Base-by-base conservation (phyloP, 1,139 yeast species). In the Blastobotrys indianensis region DNA sequence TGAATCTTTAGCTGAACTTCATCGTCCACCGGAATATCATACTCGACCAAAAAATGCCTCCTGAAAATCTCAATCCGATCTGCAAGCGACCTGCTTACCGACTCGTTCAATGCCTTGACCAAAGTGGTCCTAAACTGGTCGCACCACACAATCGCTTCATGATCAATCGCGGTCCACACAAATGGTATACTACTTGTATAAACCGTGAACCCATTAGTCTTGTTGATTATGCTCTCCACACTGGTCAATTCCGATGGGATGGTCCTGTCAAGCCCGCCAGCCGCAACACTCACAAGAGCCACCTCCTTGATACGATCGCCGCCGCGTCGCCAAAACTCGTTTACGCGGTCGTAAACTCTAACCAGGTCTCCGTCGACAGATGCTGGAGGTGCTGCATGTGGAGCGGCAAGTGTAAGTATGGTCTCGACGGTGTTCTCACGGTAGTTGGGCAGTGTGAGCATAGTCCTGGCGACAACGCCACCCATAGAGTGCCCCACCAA, bases 61-160 rank as follows among this genome's bases (percentile, higher is more conserved):
- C 77, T 69, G 54, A 85, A 77, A 0, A 76, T 62, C 1, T 63
- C 52, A 84, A 88, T 80, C 60, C 96, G 72, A 32, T 70, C 64
- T 0, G 62, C 54, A 39, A 85, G 66, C 0, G 76, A 58, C 41
- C 67, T 68, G 0, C 60, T 56, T 12, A 59, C 58, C 56, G 85
- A 84, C 2, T 78, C 75, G 12, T 84, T 70, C 28, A 94, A 60
- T 0, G 80, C 68, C 40, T 72, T 69, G n/a, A 85, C 83, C 2
- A 92, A 54, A 6, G 74, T 77, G 37, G 75, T 72, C 46, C 98
- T 75, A 33, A 90, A 68, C 62, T 92, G 97, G 51, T 82, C 85
- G 66, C 99, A 94, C 99, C 99, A 94, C 1, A 90, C 96, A 46
- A 94, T 82, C 0, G 98, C 97, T 54, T 88, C 74, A 65, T 94